Evolutionary conservation across 176 grass and related monocot species (phyloP), one percentile per base, ranked within the genome.

Genomic region (Rhipidocladum racemiflorum): DNA sequence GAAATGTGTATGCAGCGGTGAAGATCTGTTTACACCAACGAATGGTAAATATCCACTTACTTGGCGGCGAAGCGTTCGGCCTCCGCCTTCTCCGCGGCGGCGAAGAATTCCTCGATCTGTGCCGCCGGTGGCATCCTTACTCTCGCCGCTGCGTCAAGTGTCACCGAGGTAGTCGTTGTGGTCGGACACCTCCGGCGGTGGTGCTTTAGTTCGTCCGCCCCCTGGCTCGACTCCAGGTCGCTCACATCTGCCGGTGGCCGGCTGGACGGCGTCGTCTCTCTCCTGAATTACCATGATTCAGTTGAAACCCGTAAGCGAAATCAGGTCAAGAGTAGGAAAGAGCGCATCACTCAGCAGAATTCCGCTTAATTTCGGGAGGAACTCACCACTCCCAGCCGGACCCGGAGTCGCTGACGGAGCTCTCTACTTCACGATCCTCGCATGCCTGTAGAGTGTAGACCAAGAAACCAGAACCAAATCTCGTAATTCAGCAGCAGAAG

Each of bases 61-160:
- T 85, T 97, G 88, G 76, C 75, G 1, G 84, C 54, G 71, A 91
- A 93, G 36, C 88, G 91, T 9, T 85, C 68, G 51, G 88, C 76
- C 55, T 87, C 64, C 36, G 88, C 86, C 75, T 76, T 90, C 80
- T 97, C 91, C 6, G 80, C 83, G 39, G 86, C 85, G 36, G 50
- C 48, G 68, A 97, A 93, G 88, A 97, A 97, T 27, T 83, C 72
- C 18, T 97, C 93, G 56, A 97, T 87, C 83, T 97, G 91, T 27
- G 17, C 78, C 66, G 68, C 67, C 14, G 53, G 68, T n/a, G 90
- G 93, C 79, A 62, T 85, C 64, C 60, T 89, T 11, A 50, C 34
- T 21, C 49, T 38, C 13, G 13, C 4, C 6, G 59, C 27, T 46
- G 44, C 7, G 28, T 11, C 28, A 5, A 48, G 27, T 62, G 65